Evolutionary conservation across 805 yeast genomes (phyloP), one percentile per base, ranked within the genome.

Genomic region (Scheffersomyces ergatensis): DNA sequence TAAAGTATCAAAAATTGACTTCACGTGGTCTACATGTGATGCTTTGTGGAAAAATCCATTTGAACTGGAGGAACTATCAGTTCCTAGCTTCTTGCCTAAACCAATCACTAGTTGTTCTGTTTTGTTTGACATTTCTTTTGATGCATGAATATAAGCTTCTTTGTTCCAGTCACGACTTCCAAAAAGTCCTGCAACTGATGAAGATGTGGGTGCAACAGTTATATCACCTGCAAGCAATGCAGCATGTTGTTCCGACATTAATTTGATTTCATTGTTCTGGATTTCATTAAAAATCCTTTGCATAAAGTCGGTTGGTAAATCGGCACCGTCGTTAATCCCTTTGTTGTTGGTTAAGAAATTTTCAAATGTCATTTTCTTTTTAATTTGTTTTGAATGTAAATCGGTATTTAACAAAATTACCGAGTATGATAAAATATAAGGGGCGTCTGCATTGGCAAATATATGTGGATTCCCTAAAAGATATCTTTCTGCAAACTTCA

Each of bases 331-430:
- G 60, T 95, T 95, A 54, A 93, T 89, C 20, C 97, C 98, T 36
- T 84, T 72, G 60, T 92, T 93, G 62, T 92, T 93, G 50, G 76
- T 78, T 46, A 92, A 69, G 53, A 95, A 93, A 47, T 87, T 96
- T 25, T 89, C 92, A 27, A 83, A 61, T 0, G 95, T 79, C 99
- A 93, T 93, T 53, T 92, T 76, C 39, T 79, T 79, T 54, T 86
- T 87, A 37, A 93, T 84, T 55, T 87, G 95, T 11, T 84, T 78
- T 4, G 95, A 87, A 62, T 93, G 98, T 56, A 83, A 83, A 65
- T 93, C 99, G 0, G 99, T 93, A 57, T 93, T 93, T 51, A 93
- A 75, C 87, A 93, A 75, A 45, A 93, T 85, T 3, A 89, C 88
- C 3, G 98, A 90, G 64, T 89, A 92, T 1, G 96, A 89, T 46